These are phyloP conservation scores for Aspergillus sclerotioniger DNA, from an alignment of 495 filamentous ascomycete genomes.

Conservation along the genomic window DNA sequence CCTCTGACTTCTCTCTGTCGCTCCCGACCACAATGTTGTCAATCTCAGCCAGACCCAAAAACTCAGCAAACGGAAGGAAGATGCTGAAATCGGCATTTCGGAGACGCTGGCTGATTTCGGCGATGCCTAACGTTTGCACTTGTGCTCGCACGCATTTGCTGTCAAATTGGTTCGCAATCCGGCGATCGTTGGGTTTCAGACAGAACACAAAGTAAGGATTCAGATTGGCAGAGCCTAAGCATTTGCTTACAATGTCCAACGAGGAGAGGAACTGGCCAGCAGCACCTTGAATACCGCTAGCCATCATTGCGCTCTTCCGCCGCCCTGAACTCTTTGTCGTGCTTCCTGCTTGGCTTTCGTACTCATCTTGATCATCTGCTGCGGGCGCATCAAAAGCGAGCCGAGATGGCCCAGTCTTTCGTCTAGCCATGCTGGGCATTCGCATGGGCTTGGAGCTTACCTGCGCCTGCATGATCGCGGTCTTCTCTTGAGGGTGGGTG, in stretches of 20 bases:
- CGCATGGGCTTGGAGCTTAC: conserved; percentile 92
- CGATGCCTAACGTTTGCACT: conserved; percentile 92
- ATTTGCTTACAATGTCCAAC: conserved; percentile 83
- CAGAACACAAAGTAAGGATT: conserved; percentile 98
- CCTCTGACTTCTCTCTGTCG: conserved; percentile 88
- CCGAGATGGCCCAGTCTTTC: conserved; percentile 55
- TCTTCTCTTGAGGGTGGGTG: conserved; percentile 84
- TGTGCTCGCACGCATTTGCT: conserved; percentile 96
- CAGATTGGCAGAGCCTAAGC: conserved; percentile 72
- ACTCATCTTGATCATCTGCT: conserved; percentile 53
- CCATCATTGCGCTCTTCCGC: conserved; percentile 40
- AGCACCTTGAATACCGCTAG: conserved; percentile 72
- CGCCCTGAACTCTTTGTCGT: conserved; percentile 30
- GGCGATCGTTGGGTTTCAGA: conserved; percentile 92
- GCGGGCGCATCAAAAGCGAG: conserved; percentile 31
- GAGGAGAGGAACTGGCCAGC: conserved; percentile 89
- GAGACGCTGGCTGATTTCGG: conserved; percentile 90
- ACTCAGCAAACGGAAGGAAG: conserved; percentile 94
- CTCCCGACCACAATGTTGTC: conserved; percentile 83
- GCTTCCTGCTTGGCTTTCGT: conserved; percentile 46
- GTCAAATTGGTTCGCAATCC: conserved; percentile 98
- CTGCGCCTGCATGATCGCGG: conserved; percentile 91
- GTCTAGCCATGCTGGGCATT: conserved; percentile 87
- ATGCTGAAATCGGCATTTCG: conserved; percentile 92
- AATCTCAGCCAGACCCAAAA: conserved; percentile 81